A percentile compares a stretch with the other conserved stretches of the same genome.
Evolutionary conservation across 768 basidiomycete species (phyloP).

Genomic region (Boletus reticulatus): DNA sequence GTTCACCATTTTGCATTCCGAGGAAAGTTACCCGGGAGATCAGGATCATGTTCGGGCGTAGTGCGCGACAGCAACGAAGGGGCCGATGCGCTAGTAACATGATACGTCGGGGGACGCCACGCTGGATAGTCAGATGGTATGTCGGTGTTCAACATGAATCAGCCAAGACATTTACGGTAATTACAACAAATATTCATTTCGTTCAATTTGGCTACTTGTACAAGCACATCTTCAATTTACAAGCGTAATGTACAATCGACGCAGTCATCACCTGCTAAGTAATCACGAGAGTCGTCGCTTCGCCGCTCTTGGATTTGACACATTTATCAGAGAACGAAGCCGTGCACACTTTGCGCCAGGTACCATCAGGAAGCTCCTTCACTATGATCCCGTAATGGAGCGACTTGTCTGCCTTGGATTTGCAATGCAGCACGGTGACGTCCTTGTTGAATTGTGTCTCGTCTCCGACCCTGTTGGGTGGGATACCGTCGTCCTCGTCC

Average conservation of each 20-base stretch:
- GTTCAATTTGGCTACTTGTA: too few species aligned
- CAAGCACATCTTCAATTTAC: too few species aligned
- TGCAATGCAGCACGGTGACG: conserved; percentile 1
- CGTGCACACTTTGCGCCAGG: conserved; percentile 6
- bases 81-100: conserved; percentile 19
- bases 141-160: neutral
- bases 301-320: neutral
- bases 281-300: neutral
- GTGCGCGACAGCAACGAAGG: conserved; percentile 6
- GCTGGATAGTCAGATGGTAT: neutral
- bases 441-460: neutral
- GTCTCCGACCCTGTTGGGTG: conserved; percentile 3
- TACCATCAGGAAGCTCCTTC: neutral
- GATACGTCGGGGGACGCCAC: conserved; percentile 35
- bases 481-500: neutral
- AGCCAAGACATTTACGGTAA: neutral
- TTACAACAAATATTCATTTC: neutral
- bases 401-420: neutral
- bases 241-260: too few species aligned
- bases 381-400: conserved; percentile 11
- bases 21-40: conserved; percentile 45
- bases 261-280: neutral
- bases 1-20: conserved; percentile 55
- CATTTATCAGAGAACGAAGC: neutral
- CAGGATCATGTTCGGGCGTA: conserved; percentile 21